Conservation (phyloP, 495 filamentous ascomycete genomes). For the Bathelium albidoporum region DNA sequence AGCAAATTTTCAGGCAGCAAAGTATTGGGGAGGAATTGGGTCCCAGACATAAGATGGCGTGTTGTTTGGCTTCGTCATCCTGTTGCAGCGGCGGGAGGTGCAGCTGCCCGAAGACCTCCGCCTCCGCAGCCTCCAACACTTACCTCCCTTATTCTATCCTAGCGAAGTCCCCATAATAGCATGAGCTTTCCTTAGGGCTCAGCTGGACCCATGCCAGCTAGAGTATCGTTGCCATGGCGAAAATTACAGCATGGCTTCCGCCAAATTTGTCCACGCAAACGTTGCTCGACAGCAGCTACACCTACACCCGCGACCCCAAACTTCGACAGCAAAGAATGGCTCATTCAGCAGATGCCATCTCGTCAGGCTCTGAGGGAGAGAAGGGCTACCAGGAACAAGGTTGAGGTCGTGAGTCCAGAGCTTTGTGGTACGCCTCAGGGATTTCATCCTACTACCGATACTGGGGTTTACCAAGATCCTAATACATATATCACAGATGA, state of each 20-base stretch:
- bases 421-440: constrained; percentile 14
- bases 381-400: background rate
- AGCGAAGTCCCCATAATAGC: background rate
- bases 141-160: background rate
- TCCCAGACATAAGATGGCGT: background rate
- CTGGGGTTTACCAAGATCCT: background rate
- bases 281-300: background rate
- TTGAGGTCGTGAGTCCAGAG: constrained; percentile 16
- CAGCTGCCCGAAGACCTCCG: background rate
- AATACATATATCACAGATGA: constrained; percentile 14
- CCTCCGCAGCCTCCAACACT: background rate
- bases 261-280: background rate
- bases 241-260: background rate
- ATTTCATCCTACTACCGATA: background rate
- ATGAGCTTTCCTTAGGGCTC: background rate
- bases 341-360: background rate
- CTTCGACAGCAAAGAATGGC: background rate
- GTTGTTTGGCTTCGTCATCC: background rate
- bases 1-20: no score
- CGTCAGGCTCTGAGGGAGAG: background rate
- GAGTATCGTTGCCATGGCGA: background rate
- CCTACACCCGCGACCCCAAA: background rate
- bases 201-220: background rate
- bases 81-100: background rate
- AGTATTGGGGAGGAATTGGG: no score